Evolutionary conservation across 805 yeast genomes (phyloP).

Genomic region (Ogataea sp.): DNA sequence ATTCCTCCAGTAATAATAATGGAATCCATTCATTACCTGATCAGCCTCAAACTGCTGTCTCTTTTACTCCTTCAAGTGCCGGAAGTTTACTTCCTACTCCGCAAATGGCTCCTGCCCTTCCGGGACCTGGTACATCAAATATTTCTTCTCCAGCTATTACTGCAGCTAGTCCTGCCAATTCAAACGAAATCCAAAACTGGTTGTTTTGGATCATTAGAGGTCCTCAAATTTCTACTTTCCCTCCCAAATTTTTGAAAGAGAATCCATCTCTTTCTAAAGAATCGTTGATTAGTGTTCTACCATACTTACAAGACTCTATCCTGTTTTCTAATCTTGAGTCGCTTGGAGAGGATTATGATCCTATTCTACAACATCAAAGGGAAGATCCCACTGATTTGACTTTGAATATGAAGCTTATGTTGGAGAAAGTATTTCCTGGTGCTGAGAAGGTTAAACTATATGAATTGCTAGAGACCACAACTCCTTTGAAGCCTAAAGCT

Average conservation of each 20-base stretch:
- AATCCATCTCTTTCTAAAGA: conserved; percentile 22
- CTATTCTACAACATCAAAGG: conserved; percentile 7
- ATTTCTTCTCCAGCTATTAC: not conserved
- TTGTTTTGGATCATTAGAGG: conserved; percentile 61
- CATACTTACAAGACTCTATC: conserved; percentile 23
- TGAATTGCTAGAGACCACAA: conserved; percentile 16
- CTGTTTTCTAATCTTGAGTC: conserved; percentile 16
- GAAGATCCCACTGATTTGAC: conserved; percentile 15
- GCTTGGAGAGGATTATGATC: conserved; percentile 1
- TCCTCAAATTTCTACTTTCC: conserved; percentile 56
- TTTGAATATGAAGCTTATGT: conserved; percentile 13
- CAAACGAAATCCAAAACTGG: conserved; percentile 42
- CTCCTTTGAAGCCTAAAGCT: conserved; percentile 4
- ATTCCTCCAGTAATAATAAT: not conserved
- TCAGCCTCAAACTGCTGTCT: not conserved
- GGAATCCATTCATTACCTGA: not conserved
- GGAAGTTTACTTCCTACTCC: not conserved
- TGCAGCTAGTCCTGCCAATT: not conserved
- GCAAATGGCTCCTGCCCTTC: conserved; percentile 2
- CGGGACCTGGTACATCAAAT: conserved; percentile 7
- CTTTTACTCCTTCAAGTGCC: not conserved
- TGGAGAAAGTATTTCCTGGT: conserved; percentile 19
- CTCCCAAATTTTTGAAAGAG: conserved; percentile 37
- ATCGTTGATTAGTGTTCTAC: conserved; percentile 16
- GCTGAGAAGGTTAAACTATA: conserved; percentile 13